Conservation (phyloP, 495 filamentous ascomycete genomes). For the Trichoderma gamsii region DNA sequence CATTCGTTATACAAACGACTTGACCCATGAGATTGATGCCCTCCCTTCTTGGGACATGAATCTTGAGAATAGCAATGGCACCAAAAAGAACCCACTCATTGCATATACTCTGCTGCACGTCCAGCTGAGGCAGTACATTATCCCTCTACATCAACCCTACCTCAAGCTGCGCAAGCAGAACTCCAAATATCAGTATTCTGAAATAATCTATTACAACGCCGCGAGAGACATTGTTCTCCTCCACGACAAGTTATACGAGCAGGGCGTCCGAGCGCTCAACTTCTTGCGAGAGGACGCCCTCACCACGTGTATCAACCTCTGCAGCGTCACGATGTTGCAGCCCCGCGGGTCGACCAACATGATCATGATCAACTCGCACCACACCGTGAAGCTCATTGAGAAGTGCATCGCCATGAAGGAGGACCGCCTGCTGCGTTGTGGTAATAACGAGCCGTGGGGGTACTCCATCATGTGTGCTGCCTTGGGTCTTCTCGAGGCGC, state of each 20-base stretch:
- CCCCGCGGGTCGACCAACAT: slow-evolving; percentile 39
- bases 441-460: slow-evolving; percentile 42
- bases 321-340: slow-evolving; percentile 44
- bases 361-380: slow-evolving; percentile 39
- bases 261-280: slow-evolving; percentile 36
- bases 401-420: slow-evolving; percentile 40
- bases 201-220: slow-evolving; percentile 43
- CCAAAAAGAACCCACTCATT: slow-evolving; percentile 28
- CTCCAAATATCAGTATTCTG: slow-evolving; percentile 39
- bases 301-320: slow-evolving; percentile 38
- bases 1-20: slow-evolving; percentile 39
- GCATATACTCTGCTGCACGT: slow-evolving; percentile 38
- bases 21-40: slow-evolving; percentile 38
- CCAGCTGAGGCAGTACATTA: slow-evolving; percentile 39
- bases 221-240: slow-evolving; percentile 41
- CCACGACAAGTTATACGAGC: slow-evolving; percentile 34
- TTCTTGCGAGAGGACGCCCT: slow-evolving; percentile 37
- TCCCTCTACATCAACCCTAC: slow-evolving; percentile 40
- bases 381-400: slow-evolving; percentile 38
- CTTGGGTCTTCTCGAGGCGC: slow-evolving; percentile 36
- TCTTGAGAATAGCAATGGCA: slow-evolving; percentile 13
- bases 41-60: slow-evolving; percentile 38
- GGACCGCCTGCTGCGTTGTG: slow-evolving; percentile 39
- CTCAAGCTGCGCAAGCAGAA: slow-evolving; percentile 35
- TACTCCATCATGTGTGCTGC: slow-evolving; percentile 41